Evolutionary conservation across 345 rosid genomes (phyloP), one percentile per base, ranked within the genome.

Genomic region (Cardiospermum halicacabum): DNA sequence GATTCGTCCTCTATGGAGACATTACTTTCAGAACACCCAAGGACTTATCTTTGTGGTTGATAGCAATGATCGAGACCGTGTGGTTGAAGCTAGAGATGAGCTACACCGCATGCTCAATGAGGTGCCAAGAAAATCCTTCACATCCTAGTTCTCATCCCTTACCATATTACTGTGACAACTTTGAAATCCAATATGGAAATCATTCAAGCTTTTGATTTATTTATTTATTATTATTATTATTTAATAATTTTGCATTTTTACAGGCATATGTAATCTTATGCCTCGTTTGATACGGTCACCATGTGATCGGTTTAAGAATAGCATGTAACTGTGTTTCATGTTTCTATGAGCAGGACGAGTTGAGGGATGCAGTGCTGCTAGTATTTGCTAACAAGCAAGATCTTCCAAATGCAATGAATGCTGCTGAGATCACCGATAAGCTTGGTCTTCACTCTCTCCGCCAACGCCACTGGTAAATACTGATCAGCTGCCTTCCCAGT

Each of bases 321-420:
- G 8, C 13, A 42, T 11, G 25, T 26, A 2, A 7, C 1, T 37
- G 3, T 7, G 10, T 0, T 54, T 19, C 27, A 0, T 16, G 6
- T 19, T n/a, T 59, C 22, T 7, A 4, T 27, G 25, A 16, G n/a
- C n/a, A 88, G 96, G 96, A 89, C 55, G 96, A 89, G 69, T 73
- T 89, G 83, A 89, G 96, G 82, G 96, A 89, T 77, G 96, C 93
- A 62, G 96, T 89, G 76, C 80, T 89, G 45, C 91, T 89, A 64
- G 96, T 89, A 28, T 89, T 89, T 76, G 91, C 93, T 0, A 87
- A 87, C 81, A 89, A 89, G 69, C 96, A 89, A 75, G 96, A 89
- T 86, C 86, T 87, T 69, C 89, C 96, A 53, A 87, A 89, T 66
- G 96, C 91, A 1, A 89, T 87, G 93, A 84, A 86, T 53, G 96